Base-by-base conservation (phyloP, 2,329 filamentous ascomycete genomes). In the Microdochium bolleyi region DNA sequence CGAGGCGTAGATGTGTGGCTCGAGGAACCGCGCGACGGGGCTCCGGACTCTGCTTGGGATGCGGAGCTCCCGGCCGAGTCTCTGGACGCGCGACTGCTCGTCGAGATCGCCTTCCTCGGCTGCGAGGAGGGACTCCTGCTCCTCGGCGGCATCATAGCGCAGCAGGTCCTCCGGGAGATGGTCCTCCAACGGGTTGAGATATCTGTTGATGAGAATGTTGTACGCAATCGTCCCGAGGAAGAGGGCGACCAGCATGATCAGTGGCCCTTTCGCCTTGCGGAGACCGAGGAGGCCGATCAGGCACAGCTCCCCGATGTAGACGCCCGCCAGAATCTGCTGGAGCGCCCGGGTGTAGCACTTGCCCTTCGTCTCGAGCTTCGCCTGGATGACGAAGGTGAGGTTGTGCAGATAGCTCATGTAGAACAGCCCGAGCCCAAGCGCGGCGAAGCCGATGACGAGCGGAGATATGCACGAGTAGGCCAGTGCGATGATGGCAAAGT, bases 361-460 rank as follows among this genome's bases (percentile, higher is more conserved):
- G 48, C 87, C 87, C 64, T 88, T 87, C 22, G 86, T 89, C 63
- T 91, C 86, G 59, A 89, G 83, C 58, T 80, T 73, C 25, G 83
- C 75, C 59, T 88, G 82, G 44, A 81, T 82, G 22, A 89, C 87
- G 64, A 85, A 91, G 24, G 91, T 73, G 52, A 91, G 67, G 67
- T 89, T 88, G 73, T 91, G 89, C 25, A 84, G 79, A 70, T 87
- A 90, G 49, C 85, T 85, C 56, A 87, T 74, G 67, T 90, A 91
- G 71, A 89, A 88, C 21, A 90, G 70, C 25, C 73, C 78, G 24
- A 91, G 73, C 14, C 85, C 87, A 50, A 85, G 74, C 4, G 83
- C 80, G 2, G 85, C 85, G 59, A 90, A 89, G 2, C 81, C 83
- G 51, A 89, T 73, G 32, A 91, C 83, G 4, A 91, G 70, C 1